Evolutionary conservation across 164 flowering plant species (phyloP), one percentile per base, ranked within the genome.

Genomic region (Aristolochia californica): DNA sequence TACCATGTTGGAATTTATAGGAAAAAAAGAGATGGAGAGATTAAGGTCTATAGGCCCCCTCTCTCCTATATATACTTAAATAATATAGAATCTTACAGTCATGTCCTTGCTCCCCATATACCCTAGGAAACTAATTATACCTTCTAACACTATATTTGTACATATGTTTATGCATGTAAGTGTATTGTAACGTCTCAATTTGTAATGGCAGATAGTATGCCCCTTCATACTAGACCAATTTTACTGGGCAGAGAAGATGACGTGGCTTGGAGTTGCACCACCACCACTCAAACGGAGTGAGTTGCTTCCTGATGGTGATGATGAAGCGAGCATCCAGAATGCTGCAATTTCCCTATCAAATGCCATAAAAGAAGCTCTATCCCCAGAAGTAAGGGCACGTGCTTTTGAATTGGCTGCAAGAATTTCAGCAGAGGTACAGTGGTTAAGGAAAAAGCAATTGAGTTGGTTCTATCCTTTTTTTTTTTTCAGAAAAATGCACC

Each of bases 201-300:
- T 52, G 24, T 26, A 57, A 62, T 72, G 43, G 64, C 83, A 91
- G 98, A 75, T 93, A 48, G 13, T 85, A 34, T 87, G 97, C 70
- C 98, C 98, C 18, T 89, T 89, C 71, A 76, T 93, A 67, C 73
- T 85, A 55, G 97, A 93, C 74, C 98, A 89, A 68, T 87, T 87
- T 70, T 89, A 93, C 57, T 93, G 97, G 98, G 98, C 95, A 30
- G 97, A 93, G 72, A 82, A 81, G 70, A 88, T 88, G 97, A 80
- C 63, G 50, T 91, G 98, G 97, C 88, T 93, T 57, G 98, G 97
- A 66, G 96, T 93, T 62, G 81, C 96, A 26, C 87, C 96, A 13
- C 79, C 81, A 64, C 97, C 98, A 50, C 47, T 93, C 48, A 73
- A 71, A 47, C 78, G 74, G 62, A 65, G 63, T 45, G 62, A 78